Evolutionary conservation across 495 filamentous ascomycete genomes (phyloP).

Genomic region (Penicillium fimorum): DNA sequence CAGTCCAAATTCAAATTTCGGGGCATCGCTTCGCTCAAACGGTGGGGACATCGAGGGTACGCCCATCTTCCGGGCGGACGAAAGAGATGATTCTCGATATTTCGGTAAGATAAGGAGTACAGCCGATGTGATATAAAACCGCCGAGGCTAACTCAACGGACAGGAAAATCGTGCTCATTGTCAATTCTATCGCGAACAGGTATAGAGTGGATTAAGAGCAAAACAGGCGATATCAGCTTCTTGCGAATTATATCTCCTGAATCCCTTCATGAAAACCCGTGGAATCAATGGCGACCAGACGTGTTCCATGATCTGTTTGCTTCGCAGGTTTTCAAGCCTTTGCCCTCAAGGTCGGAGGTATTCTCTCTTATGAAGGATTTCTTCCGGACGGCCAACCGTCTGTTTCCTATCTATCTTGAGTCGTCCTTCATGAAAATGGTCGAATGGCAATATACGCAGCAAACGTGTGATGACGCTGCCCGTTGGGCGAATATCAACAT

Average conservation of each 20-base stretch:
- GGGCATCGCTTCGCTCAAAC: conserved; percentile 32
- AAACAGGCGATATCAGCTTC: conserved; percentile 86
- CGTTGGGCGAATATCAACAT: conserved; percentile 98
- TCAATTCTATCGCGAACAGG: conserved; percentile 94
- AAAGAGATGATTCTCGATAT: conserved; percentile 84
- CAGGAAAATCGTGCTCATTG: conserved; percentile 88
- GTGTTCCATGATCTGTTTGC: conserved; percentile 88
- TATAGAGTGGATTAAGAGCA: conserved; percentile 95
- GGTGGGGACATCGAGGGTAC: conserved; percentile 48
- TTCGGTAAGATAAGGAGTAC: conserved; percentile 59
- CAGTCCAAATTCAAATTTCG: conserved; percentile 18
- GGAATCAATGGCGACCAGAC: conserved; percentile 88
- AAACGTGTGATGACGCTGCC: conserved; percentile 88
- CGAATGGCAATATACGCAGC: conserved; percentile 85
- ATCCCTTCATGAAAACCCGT: conserved; percentile 74
- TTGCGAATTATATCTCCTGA: conserved; percentile 76
- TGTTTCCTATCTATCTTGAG: conserved; percentile 95
- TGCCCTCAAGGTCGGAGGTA: conserved; percentile 78
- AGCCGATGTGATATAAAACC: background rate
- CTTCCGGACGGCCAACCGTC: conserved; percentile 94
- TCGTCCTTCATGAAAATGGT: conserved; percentile 93
- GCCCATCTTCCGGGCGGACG: conserved; percentile 59
- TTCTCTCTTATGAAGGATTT: conserved; percentile 81
- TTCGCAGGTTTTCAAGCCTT: conserved; percentile 70
- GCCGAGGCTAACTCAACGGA: conserved; percentile 13